Evolutionary conservation across 169 alveolate species (phyloP).

Genomic region (Amoebophrya sp.): DNA sequence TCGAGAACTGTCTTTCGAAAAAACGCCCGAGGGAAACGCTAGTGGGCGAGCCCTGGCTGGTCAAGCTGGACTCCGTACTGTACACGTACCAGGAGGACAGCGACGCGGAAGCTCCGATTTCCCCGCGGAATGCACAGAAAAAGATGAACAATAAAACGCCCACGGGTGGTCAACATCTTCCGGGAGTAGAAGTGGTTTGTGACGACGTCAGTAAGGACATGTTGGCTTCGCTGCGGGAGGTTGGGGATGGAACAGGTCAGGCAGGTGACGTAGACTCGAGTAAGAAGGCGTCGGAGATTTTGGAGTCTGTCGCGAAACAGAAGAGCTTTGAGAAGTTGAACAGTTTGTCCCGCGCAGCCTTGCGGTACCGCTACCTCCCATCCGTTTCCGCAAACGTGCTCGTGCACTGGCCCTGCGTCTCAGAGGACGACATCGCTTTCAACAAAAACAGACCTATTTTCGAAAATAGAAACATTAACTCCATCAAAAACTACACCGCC

Average conservation of each 20-base stretch:
- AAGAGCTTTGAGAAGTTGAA: background rate
- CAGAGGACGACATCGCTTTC: background rate
- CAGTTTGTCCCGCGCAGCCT: background rate
- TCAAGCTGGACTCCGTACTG: background rate
- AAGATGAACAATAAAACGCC: too few relatives aligned
- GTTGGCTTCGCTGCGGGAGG: background rate
- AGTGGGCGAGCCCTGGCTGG: conserved; percentile 10
- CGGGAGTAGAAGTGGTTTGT: too few relatives aligned
- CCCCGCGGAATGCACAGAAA: too few relatives aligned
- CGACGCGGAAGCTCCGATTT: background rate
- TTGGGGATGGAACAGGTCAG: background rate
- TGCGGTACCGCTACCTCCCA: background rate
- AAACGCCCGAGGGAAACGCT: background rate
- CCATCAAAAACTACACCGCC: too few relatives aligned
- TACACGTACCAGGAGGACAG: background rate
- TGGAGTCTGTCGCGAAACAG: background rate
- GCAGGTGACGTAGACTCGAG: background rate
- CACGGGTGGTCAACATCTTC: too few relatives aligned
- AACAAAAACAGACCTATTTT: background rate
- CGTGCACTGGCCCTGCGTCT: background rate
- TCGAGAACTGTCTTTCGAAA: conserved; percentile 5
- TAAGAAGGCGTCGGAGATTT: background rate
- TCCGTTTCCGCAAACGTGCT: background rate
- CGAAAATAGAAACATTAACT: too few relatives aligned
- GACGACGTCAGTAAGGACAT: too few relatives aligned